A percentile compares a stretch with the other conserved stretches of the same genome.
Conservation (phyloP, 768 basidiomycete species). For the Coprinopsis sp. region DNA sequence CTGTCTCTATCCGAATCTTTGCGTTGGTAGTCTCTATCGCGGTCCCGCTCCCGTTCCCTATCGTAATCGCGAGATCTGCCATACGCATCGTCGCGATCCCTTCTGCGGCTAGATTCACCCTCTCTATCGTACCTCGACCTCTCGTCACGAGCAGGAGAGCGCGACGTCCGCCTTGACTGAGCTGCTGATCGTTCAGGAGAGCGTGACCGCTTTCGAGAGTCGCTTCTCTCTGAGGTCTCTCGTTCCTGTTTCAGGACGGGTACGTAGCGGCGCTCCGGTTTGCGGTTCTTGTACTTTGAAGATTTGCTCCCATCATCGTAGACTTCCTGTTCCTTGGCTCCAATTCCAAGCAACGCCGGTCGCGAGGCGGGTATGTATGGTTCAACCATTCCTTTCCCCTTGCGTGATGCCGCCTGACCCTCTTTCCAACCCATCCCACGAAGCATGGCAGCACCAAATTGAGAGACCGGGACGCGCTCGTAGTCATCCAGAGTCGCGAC, state of each 20-base stretch:
- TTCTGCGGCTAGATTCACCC: slow-evolving; percentile 12
- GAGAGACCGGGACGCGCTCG: slow-evolving; percentile 82
- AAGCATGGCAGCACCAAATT: slow-evolving; percentile 89
- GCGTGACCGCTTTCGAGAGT: slow-evolving; percentile 30
- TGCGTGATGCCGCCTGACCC: slow-evolving; percentile 65
- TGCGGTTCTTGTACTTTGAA: slow-evolving; percentile 41
- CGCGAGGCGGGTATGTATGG: slow-evolving; percentile 80
- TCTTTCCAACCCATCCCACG: slow-evolving; percentile 98
- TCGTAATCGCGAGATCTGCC: slow-evolving; percentile 11
- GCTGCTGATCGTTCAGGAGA: slow-evolving; percentile 36
- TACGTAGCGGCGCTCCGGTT: slow-evolving; percentile 73
- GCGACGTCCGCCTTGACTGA: slow-evolving; percentile 45
- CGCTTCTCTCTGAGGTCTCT: slow-evolving; percentile 15
- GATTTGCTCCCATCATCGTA: slow-evolving; percentile 65
- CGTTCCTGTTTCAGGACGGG: slow-evolving; percentile 75
- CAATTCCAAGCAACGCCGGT: slow-evolving; percentile 86
- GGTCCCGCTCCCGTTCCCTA: slow-evolving; percentile 10
- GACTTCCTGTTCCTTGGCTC: slow-evolving; percentile 82
- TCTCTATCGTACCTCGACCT: slow-evolving; percentile 12
- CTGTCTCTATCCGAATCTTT: slow-evolving; percentile 1
- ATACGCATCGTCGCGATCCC: slow-evolving; percentile 16
- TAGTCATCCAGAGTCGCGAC: slow-evolving; percentile 80
- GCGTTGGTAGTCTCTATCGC: background rate
- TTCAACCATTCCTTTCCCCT: slow-evolving; percentile 59
- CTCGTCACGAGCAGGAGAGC: slow-evolving; percentile 42